phyloP scores from a whole-genome alignment of 2,329 filamentous ascomycete genomes.

The Ustulina deusta region DNA sequence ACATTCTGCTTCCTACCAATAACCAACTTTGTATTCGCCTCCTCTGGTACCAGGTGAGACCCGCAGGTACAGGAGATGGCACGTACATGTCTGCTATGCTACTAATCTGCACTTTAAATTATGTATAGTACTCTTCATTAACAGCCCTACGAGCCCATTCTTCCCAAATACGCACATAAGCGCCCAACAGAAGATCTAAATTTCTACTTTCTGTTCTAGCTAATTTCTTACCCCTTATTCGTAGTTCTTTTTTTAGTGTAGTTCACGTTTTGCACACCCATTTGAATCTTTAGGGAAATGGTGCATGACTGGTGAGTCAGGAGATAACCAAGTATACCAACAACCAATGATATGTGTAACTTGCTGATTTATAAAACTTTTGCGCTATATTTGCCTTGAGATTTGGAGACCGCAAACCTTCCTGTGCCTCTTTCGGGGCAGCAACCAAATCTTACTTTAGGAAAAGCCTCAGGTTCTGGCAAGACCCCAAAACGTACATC shows the following conservation, averaged over 20 bases:
- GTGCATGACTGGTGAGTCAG: background rate
- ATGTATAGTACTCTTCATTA: background rate
- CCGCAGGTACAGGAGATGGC: background rate
- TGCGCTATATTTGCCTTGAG: background rate
- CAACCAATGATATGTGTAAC: conserved; percentile 8
- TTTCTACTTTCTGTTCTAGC: conserved; percentile 13
- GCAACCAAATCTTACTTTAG: background rate
- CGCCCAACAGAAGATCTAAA: conserved; percentile 16
- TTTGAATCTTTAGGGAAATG: background rate
- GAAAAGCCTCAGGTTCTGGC: background rate
- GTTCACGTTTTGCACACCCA: background rate
- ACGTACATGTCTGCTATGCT: background rate
- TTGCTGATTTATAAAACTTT: background rate
- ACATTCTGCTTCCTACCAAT: background rate
- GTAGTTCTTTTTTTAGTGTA: conserved; percentile 1
- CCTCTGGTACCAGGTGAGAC: background rate
- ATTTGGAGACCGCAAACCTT: background rate
- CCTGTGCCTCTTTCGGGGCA: background rate
- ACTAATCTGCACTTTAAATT: conserved; percentile 4
- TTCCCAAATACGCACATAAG: conserved; percentile 22
- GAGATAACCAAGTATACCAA: background rate
- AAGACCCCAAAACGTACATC: background rate
- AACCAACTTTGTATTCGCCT: background rate
- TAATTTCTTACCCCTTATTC: background rate
- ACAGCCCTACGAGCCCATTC: conserved; percentile 33